These are phyloP conservation scores for Marsdenia floribunda DNA, from an alignment of 257 asterid species.

Conservation along the genomic window DNA sequence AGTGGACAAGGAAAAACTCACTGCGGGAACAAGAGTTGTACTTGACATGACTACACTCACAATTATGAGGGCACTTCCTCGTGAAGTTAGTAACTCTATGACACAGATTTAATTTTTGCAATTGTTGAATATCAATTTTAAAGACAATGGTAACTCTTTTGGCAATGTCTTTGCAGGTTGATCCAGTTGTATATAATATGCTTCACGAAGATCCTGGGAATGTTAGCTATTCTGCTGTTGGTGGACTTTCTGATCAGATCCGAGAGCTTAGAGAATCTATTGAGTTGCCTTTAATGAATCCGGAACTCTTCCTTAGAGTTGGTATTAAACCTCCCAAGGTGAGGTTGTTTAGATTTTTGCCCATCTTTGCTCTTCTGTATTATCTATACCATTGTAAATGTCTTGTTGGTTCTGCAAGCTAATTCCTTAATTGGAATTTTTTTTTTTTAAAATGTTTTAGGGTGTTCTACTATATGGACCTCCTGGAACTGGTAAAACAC, in stretches of 20 bases:
- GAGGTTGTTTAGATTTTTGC: constrained; percentile 6
- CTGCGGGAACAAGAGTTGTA: constrained; percentile 92
- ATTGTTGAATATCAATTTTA: neutral
- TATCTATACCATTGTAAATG: constrained; percentile 8
- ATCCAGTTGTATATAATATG: constrained; percentile 94
- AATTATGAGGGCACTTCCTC: constrained; percentile 97
- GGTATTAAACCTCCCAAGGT: constrained; percentile 98
- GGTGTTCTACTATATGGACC: constrained; percentile 99
- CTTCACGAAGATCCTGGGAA: constrained; percentile 99
- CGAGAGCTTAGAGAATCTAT: constrained; percentile 93
- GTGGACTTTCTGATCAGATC: constrained; percentile 92
- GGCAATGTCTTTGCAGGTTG: constrained; percentile 51
- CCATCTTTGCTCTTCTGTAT: neutral
- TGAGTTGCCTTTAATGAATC: constrained; percentile 89
- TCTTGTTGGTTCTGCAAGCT: neutral
- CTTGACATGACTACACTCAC: constrained; percentile 98
- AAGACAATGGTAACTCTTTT: neutral
- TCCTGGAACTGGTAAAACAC: constrained; percentile 98
- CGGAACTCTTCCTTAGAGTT: constrained; percentile 90
- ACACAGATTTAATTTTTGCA: neutral
- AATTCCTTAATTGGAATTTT: neutral
- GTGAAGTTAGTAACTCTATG: constrained; percentile 54
- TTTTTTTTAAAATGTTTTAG: constrained; percentile 25
- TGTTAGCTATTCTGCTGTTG: constrained; percentile 93
- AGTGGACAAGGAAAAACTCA: constrained; percentile 92